phyloP scores from a whole-genome alignment of 768 basidiomycete species.

The Calocera viscosa region DNA sequence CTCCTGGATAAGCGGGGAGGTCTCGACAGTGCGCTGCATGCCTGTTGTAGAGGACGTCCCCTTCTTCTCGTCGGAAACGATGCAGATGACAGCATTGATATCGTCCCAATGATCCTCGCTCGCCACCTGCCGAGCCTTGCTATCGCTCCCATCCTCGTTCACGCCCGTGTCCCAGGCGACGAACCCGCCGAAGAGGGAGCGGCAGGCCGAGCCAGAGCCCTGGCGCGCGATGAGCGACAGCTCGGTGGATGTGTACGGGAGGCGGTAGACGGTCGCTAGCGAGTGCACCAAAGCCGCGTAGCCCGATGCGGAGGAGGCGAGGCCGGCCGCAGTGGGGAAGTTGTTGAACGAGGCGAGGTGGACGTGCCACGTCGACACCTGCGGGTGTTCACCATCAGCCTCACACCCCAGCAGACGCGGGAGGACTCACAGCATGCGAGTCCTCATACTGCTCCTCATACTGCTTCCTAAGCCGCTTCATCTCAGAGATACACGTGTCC shows the following conservation, averaged over 20 bases:
- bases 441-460: constrained; percentile 59
- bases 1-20: constrained; percentile 73
- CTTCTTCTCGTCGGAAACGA: constrained; percentile 93
- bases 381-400: background rate
- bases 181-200: constrained; percentile 93
- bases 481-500: constrained; percentile 72
- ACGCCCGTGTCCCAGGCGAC: constrained; percentile 86
- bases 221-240: constrained; percentile 93
- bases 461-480: constrained; percentile 63
- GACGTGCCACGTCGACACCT: constrained; percentile 61
- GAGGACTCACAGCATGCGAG: constrained; percentile 49
- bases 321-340: constrained; percentile 96
- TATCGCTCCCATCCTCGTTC: constrained; percentile 61
- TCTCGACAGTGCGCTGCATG: constrained; percentile 96
- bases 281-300: constrained; percentile 91
- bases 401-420: background rate
- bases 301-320: constrained; percentile 93
- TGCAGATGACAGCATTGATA: constrained; percentile 92
- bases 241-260: constrained; percentile 61
- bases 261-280: constrained; percentile 70
- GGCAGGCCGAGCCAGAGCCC: constrained; percentile 94
- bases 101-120: constrained; percentile 83
- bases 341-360: constrained; percentile 95
- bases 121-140: constrained; percentile 77
- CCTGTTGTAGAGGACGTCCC: constrained; percentile 88